These are phyloP conservation scores for Candida yuanshanica DNA, from an alignment of 805 yeast species.

Conservation along the genomic window DNA sequence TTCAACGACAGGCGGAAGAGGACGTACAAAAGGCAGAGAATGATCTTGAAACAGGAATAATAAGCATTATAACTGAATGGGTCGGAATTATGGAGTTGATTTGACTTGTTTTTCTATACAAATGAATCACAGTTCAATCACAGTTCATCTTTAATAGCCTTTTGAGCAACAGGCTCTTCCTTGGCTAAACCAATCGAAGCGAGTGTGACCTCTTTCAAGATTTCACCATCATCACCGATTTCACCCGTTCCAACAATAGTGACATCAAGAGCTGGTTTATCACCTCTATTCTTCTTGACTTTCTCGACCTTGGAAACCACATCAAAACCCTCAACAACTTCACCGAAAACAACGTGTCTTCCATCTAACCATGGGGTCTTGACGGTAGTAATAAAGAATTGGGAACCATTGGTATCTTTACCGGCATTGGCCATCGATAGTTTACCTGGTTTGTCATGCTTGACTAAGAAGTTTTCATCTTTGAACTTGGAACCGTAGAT, in stretches of 20 bases:
- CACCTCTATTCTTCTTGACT: conserved; percentile 64
- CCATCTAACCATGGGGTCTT: conserved; percentile 83
- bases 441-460: conserved; percentile 74
- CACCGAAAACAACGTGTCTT: conserved; percentile 94
- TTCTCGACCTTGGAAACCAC: conserved; percentile 69
- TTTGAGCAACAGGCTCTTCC: conserved; percentile 4
- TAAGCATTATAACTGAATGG: too few species aligned
- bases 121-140: not conserved
- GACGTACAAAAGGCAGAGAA: too few species aligned
- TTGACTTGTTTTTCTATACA: not conserved
- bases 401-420: conserved; percentile 89
- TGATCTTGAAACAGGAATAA: too few species aligned
- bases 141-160: conserved; percentile 30
- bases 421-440: conserved; percentile 93
- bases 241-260: conserved; percentile 71
- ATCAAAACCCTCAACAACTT: conserved; percentile 84
- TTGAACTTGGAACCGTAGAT: conserved; percentile 67
- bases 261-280: conserved; percentile 64
- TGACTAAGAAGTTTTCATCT: conserved; percentile 59
- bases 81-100: too few species aligned
- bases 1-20: too few species aligned
- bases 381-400: conserved; percentile 82
- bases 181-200: conserved; percentile 2
- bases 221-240: conserved; percentile 33
- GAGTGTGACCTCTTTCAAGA: conserved; percentile 17